Base-by-base conservation (phyloP, 2,329 filamentous ascomycete genomes). In the Fusarium oxysporum region DNA sequence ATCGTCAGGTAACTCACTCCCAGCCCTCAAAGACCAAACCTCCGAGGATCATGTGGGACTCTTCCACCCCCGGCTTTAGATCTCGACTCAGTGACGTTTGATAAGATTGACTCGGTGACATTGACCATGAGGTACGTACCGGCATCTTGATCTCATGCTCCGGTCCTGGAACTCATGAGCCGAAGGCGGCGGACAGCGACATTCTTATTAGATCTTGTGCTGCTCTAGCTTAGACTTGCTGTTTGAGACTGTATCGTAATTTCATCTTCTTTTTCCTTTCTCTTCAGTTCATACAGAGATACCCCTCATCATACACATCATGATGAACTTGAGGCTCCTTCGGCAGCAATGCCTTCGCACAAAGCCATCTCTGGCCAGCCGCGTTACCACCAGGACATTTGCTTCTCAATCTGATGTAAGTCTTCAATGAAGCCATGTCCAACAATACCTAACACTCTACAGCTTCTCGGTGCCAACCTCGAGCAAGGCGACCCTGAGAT, bases 401-500 rank as follows among this genome's bases (percentile, higher is more conserved):
- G 71, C 76, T 14, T 63, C 76, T 33, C 75, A 78, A 10, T 53
- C 73, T 35, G 77, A 78, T 44, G 76, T 78, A 41, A 55, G 76
- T 16, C 5, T 8, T 6, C 2, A 21, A 5, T 7, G 3, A 23
- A 8, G 4, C 50, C 8, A 43, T 1, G 13, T n/a, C 8, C 23
- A 35, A n/a, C 45, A 21, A 37, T 38, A 21, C 25, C 63, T 75
- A 21, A 78, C 45, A 25, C 6, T n/a, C 6, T 23, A 25, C 16
- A 97, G 94, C 85, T 97, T 63, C 90, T 98, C 47, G 90, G 92
- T 32, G 87, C 92, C 57, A 86, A 91, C 78, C 89, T 98, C 50
- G 88, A 95, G 80, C 87, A 95, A 77, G 93, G 93, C 67, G 95
- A 98, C 80, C 93, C 95, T 37, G 86, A 91, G 60, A 92, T 97